Base-by-base conservation (phyloP, 1,284 basidiomycete species). In the Leccinum angustisporum region DNA sequence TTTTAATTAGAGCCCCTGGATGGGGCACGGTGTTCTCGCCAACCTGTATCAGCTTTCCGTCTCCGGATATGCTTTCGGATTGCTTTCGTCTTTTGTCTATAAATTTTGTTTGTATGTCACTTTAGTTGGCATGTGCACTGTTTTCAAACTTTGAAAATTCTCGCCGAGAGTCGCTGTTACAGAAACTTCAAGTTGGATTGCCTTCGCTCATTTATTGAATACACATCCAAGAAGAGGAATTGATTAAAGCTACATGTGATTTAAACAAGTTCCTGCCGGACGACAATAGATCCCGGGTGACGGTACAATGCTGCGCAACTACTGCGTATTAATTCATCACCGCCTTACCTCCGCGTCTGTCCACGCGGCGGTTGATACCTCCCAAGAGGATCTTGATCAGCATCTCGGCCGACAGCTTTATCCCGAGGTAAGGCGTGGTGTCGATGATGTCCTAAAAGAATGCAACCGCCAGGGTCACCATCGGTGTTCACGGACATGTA, bases 301-400 rank as follows among this genome's bases (percentile, higher is more conserved):
- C n/a, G n/a, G n/a, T n/a, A n/a, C n/a, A n/a, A n/a, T n/a, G n/a
- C n/a, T n/a, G n/a, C n/a, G n/a, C n/a, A n/a, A n/a, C n/a, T 70
- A 73, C 36, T 14, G 7, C 16, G 40, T 5, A 9, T 46, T 46
- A 46, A 25, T 27, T 56, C 64, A 75, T 73, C 13, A 75, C 64
- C 4, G 72, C 65, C 54, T 55, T 53, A 36, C 63, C 76, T n/a
- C 77, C 78, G 54, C 71, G 74, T 54, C 72, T 67, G 64, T 86
- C 85, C 1, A 86, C 76, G 46, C 82, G 76, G 30, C 82, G 76
- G 68, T 86, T 85, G 57, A 88, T 81, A 1, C 85, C 86, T 40
- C 84, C 84, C 7, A 86, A 71, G 4, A 87, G 74, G 43, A 83
- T 79, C 69, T 88, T 87, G 62, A 79, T 76, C 51, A 85, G 62